Evolutionary conservation across 371 early-diverging fungal species (phyloP), one percentile per base, ranked within the genome.

Genomic region (Mucor lusitanicus): DNA sequence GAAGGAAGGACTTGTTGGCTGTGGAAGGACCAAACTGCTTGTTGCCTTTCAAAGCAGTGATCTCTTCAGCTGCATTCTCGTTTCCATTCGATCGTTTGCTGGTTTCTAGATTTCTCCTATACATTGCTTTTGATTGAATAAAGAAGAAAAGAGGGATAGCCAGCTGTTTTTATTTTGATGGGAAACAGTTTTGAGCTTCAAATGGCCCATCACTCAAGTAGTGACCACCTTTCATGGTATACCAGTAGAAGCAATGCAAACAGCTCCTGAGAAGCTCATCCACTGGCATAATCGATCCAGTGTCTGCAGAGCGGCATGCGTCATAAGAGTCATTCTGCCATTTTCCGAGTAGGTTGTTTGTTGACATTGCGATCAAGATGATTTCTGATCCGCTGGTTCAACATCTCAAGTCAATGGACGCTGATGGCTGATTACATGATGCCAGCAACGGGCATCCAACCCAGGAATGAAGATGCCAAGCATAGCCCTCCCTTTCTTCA

Each of bases 61-160:
- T 30, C 9, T 32, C 40, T 59, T 65, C 35, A n/a, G 44, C 48
- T 25, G 58, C 65, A 35, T 65, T 65, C 58, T 65, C 65, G 46
- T 58, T 65, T 37, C 60, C 44, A n/a, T 60, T 60, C 17, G 44
- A 27, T 3, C 42, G 23, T 27, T 42, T 60, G 17, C 15, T 17
- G 9, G 53, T 53, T 53, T 53, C 53, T 53, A 53, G 23, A 53
- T 53, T 53, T 25, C 53, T 53, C 27, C 53, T 53, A 27, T 25
- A 53, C 53, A 53, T 53, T 21, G 13, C n/a, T n/a, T 13, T 27
- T 23, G 12, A 53, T 15, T 23, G 27, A 53, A 53, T 40, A 40
- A 40, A 40, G 1, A 40, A 40, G 6, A 40, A 40, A 40, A 40
- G 5, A 40, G 15, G 13, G 15, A 39, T 1, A 39, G 35, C 9